Evolutionary conservation across 345 rosid genomes (phyloP), one percentile per base, ranked within the genome.

Genomic region (Salix udensis): DNA sequence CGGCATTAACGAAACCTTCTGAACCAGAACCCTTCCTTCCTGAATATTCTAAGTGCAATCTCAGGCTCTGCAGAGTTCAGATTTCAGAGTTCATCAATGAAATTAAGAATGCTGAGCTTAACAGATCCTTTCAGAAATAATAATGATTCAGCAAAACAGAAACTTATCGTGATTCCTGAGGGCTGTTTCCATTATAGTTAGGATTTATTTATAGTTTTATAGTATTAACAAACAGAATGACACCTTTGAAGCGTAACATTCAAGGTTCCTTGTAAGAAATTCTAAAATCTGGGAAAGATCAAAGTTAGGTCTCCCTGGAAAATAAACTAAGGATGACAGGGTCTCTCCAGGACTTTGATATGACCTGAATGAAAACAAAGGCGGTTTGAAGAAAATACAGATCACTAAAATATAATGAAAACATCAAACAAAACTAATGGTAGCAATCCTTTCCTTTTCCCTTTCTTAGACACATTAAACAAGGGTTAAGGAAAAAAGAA

Each of bases 21-120:
- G 90, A 77, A 68, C 65, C 79, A 53, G 85, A 46, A 46, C 87
- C 88, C 76, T 77, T 82, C 68, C 89, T 78, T 73, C 89, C 90
- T 21, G 96, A 83, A 77, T 89, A 88, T 78, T 96, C 98, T 78
- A 96, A 77, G 89, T 94, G 91, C 89, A 96, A 78, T 84, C 92
- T 91, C 86, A 96, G 80, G 65, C 98, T 91, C 99, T 94, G 86
- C 86, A 89, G 67, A 78, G 69, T 67, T 23, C 44, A 89, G 67
- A 78, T 67, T 67, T 23, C 44, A 89, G 67, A 78, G 69, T 67
- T 23, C 44, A 76, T 55, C 36, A 68, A 31, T 36, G 42, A n/a
- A 10, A 40, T 58, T 58, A 68, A 48, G 53, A 26, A 67, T 3
- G 24, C 55, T 16, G 2, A 64, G 67, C 37, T 65, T 19, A 15